A percentile compares a stretch with the other conserved stretches of the same genome.
Evolutionary conservation across 345 rosid species (phyloP).

Genomic region (Tarenaya hassleriana): DNA sequence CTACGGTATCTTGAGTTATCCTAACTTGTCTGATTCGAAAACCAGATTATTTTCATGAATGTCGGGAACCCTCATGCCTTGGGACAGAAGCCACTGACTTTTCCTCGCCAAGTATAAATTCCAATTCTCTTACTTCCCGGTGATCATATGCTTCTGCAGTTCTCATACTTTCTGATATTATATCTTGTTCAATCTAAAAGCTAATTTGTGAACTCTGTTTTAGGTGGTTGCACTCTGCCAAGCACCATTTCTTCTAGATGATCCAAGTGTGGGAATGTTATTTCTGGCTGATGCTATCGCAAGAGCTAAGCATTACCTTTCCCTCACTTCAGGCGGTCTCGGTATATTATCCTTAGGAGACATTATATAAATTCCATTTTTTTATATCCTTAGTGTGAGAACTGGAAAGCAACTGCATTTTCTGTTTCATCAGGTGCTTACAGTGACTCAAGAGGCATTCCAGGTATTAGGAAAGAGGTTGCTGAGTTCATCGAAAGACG

Average conservation of each 20-base stretch:
- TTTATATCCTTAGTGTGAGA: background rate
- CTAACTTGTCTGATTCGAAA: conserved; percentile 17
- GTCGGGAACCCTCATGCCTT: conserved; percentile 99
- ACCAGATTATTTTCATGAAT: conserved; percentile 92
- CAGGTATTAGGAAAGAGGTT: conserved; percentile 87
- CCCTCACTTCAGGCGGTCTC: conserved; percentile 78
- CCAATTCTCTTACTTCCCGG: no score
- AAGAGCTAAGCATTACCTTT: conserved; percentile 87
- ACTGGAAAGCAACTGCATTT: background rate
- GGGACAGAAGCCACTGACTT: conserved; percentile 91
- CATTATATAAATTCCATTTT: background rate
- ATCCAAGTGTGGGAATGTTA: conserved; percentile 82
- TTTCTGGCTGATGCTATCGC: conserved; percentile 97
- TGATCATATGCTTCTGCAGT: conserved; percentile 5
- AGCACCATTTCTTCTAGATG: conserved; percentile 93
- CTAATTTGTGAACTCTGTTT: conserved; percentile 27
- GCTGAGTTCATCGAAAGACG: conserved; percentile 89
- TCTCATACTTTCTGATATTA: background rate
- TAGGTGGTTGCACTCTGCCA: conserved; percentile 98
- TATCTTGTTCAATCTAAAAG: conserved; percentile 6
- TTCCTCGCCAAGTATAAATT: conserved; percentile 76
- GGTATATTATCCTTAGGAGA: conserved; percentile 36
- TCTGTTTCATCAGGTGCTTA: conserved; percentile 64
- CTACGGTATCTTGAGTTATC: background rate
- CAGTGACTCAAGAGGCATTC: conserved; percentile 93